A percentile compares a stretch with the other conserved stretches of the same genome.
Evolutionary conservation across 257 asterid species (phyloP).

Genomic region (Primulina tabacum): DNA sequence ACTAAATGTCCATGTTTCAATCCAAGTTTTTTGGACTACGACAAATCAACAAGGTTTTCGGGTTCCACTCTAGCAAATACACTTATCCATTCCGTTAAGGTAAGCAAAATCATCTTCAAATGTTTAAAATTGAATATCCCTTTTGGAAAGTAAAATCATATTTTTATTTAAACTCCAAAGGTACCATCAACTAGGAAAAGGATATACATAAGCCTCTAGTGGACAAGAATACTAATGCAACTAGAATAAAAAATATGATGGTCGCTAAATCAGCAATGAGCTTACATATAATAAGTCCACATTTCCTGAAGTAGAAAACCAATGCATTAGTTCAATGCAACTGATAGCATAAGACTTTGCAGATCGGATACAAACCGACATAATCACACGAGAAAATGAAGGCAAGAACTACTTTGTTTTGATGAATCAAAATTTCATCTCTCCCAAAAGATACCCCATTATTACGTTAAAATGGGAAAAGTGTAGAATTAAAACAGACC

Average conservation of each 20-base stretch:
- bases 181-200: conserved; percentile 7
- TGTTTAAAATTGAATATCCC: not conserved
- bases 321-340: not conserved
- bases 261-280: not conserved
- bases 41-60: not conserved
- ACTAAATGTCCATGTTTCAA: not conserved
- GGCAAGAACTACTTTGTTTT: not conserved
- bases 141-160: not conserved
- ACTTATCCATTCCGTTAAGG: not conserved
- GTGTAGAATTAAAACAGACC: not conserved
- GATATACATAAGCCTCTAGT: not conserved
- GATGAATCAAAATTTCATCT: not conserved
- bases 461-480: no score
- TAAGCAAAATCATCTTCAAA: not conserved
- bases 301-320: not conserved
- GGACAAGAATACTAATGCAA: not conserved
- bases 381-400: not conserved
- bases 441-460: not conserved
- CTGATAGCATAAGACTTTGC: not conserved
- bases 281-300: not conserved
- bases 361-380: not conserved
- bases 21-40: no score
- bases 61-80: not conserved
- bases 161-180: not conserved
- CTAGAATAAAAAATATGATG: not conserved